Conservation (phyloP, 2,329 filamentous ascomycete genomes). For the Cadophora gregata region DNA sequence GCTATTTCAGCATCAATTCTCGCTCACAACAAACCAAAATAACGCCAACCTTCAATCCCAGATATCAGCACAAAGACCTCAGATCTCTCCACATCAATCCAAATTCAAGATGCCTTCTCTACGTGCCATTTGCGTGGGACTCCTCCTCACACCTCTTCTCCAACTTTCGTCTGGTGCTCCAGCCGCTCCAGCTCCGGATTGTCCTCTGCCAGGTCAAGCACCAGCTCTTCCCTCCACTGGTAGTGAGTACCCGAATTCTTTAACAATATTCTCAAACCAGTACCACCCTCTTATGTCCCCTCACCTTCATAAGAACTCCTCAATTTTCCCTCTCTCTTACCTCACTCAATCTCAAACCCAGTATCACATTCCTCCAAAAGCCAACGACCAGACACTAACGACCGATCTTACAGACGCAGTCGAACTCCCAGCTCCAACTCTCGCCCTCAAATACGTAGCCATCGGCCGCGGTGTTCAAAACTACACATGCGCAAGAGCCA, state of each 20-base stretch:
- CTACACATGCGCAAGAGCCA: slow-evolving; percentile 41
- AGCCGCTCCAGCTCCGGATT: slow-evolving; percentile 14
- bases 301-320: not conserved
- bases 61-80: not conserved
- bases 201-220: slow-evolving; percentile 13
- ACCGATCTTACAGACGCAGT: slow-evolving; percentile 29
- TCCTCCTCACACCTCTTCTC: slow-evolving; percentile 34
- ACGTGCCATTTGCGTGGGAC: slow-evolving; percentile 33
- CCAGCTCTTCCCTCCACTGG: slow-evolving; percentile 36
- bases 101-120: slow-evolving; percentile 38
- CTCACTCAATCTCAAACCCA: slow-evolving; percentile 24
- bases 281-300: too few relatives aligned
- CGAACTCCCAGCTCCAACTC: slow-evolving; percentile 36
- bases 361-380: not conserved
- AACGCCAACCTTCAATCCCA: slow-evolving; percentile 9
- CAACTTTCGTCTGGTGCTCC: slow-evolving; percentile 34
- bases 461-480: slow-evolving; percentile 45
- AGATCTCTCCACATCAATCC: not conserved
- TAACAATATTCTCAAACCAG: not conserved
- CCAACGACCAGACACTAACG: not conserved
- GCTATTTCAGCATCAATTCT: slow-evolving; percentile 16
- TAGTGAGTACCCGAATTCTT: slow-evolving; percentile 29
- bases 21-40: slow-evolving; percentile 10
- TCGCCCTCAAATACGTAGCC: slow-evolving; percentile 41
- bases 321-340: not conserved